phyloP scores from a whole-genome alignment of 2,329 filamentous ascomycete species.

The Calonectria montana region DNA sequence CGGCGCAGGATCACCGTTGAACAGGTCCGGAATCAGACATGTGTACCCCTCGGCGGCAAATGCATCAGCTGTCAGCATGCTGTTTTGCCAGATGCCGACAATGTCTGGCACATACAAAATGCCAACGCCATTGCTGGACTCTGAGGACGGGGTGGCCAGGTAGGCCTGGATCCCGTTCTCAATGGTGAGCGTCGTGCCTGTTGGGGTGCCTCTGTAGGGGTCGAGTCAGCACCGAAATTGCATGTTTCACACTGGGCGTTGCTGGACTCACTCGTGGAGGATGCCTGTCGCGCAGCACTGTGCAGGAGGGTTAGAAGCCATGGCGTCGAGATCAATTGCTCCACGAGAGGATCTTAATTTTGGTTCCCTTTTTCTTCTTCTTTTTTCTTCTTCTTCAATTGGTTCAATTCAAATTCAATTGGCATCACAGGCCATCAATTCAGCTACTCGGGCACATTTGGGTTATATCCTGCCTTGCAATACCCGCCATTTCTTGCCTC shows the following conservation, averaged over 20 bases:
- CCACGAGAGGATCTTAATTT: neutral
- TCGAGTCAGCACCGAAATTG: neutral
- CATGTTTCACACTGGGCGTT: neutral
- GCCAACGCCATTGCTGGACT: conserved; percentile 45
- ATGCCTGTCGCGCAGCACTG: conserved; percentile 13
- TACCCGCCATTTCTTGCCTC: neutral
- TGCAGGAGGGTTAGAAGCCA: conserved; percentile 16
- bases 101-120: conserved; percentile 61
- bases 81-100: conserved; percentile 61
- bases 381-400: neutral
- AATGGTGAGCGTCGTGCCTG: conserved; percentile 54
- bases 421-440: neutral
- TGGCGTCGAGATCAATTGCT: neutral
- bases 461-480: neutral
- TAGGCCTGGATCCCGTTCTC: conserved; percentile 57
- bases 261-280: conserved; percentile 14
- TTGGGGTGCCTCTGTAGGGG: conserved; percentile 52
- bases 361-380: neutral
- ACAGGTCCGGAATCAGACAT: conserved; percentile 47
- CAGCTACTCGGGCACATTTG: neutral
- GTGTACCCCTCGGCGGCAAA: conserved; percentile 49
- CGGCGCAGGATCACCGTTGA: conserved; percentile 51
- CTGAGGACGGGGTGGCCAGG: conserved; percentile 55
- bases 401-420: neutral
- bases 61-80: conserved; percentile 51